Percentiles rank a stretch among this genome's conserved stretches.
phyloP scores from a whole-genome alignment of 306 rosid genomes.

The Amphicarpaea edgeworthii region DNA sequence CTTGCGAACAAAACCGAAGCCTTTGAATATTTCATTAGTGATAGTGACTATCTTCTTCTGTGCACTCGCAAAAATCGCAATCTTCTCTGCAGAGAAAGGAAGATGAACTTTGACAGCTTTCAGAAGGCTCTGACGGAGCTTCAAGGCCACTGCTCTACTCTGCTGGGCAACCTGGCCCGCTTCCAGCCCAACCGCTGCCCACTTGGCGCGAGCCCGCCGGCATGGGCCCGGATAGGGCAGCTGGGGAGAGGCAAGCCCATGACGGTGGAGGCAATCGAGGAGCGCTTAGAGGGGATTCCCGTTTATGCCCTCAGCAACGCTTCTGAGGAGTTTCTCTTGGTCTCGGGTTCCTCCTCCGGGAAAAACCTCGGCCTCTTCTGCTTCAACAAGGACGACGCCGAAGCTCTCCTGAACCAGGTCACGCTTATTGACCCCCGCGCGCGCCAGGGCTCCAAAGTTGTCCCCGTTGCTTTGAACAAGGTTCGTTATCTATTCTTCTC shows the following conservation, averaged over 20 bases:
- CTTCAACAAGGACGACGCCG: slow-evolving; percentile 87
- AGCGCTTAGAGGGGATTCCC: slow-evolving; percentile 85
- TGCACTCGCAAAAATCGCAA: too few species aligned
- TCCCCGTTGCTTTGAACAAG: slow-evolving; percentile 88
- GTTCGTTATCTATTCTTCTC: slow-evolving; percentile 41
- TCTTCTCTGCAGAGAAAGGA: background rate
- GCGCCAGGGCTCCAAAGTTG: slow-evolving; percentile 81
- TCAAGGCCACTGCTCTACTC: slow-evolving; percentile 9
- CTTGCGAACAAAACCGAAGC: too few species aligned
- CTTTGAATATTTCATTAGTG: too few species aligned
- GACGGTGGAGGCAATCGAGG: slow-evolving; percentile 76
- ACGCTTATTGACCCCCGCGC: slow-evolving; percentile 64
- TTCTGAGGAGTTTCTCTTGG: slow-evolving; percentile 79
- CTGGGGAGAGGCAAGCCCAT: slow-evolving; percentile 37
- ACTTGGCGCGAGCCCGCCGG: slow-evolving; percentile 13
- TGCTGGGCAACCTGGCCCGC: slow-evolving; percentile 29
- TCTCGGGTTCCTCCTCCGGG: slow-evolving; percentile 70
- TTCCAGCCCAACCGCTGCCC: background rate
- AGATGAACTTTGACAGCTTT: slow-evolving; percentile 45
- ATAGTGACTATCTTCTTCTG: too few species aligned
- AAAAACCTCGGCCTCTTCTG: slow-evolving; percentile 85
- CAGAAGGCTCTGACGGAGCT: slow-evolving; percentile 41
- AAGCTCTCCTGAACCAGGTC: slow-evolving; percentile 75
- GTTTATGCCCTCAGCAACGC: slow-evolving; percentile 92
- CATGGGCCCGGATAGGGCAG: slow-evolving; percentile 70